Evolutionary conservation across 805 yeast genomes (phyloP).

Genomic region (Hanseniaspora vineae): DNA sequence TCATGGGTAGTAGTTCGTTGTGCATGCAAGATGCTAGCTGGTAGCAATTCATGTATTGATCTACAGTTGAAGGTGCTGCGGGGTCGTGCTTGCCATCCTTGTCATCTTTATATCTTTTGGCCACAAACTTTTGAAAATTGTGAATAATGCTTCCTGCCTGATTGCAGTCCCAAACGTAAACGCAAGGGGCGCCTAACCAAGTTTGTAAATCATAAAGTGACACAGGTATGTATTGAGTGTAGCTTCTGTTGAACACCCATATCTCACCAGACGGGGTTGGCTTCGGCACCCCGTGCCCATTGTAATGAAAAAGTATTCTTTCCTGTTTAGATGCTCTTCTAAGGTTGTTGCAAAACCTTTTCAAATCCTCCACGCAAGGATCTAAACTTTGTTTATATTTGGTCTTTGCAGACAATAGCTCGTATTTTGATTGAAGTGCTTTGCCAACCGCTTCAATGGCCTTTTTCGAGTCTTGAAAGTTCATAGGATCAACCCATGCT

Average conservation of each 20-base stretch:
- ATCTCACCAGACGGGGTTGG: slow-evolving; percentile 95
- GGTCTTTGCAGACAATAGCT: slow-evolving; percentile 73
- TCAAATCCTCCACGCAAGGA: slow-evolving; percentile 92
- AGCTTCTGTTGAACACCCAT: slow-evolving; percentile 96
- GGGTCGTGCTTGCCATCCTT: slow-evolving; percentile 39
- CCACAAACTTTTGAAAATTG: slow-evolving; percentile 81
- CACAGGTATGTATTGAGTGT: slow-evolving; percentile 94
- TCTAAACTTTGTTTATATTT: slow-evolving; percentile 84
- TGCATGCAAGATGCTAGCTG: slow-evolving; percentile 88
- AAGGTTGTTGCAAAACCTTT: slow-evolving; percentile 77
- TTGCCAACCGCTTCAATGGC: slow-evolving; percentile 89
- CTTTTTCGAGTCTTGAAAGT: slow-evolving; percentile 72
- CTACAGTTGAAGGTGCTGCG: slow-evolving; percentile 30
- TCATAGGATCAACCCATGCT: slow-evolving; percentile 85
- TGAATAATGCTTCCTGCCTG: slow-evolving; percentile 88
- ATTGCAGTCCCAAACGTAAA: slow-evolving; percentile 87
- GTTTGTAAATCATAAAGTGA: slow-evolving; percentile 89
- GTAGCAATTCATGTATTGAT: slow-evolving; percentile 66
- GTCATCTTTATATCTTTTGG: slow-evolving; percentile 80
- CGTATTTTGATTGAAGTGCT: slow-evolving; percentile 76
- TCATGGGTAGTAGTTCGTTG: slow-evolving; percentile 79
- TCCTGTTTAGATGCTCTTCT: slow-evolving; percentile 89
- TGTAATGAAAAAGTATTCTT: slow-evolving; percentile 84
- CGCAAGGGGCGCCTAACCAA: slow-evolving; percentile 97
- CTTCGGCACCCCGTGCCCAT: slow-evolving; percentile 97